Percentiles rank a stretch among this genome's conserved stretches.
Evolutionary conservation across 2,329 filamentous ascomycete species (phyloP).

Genomic region (Colletotrichum musicola): DNA sequence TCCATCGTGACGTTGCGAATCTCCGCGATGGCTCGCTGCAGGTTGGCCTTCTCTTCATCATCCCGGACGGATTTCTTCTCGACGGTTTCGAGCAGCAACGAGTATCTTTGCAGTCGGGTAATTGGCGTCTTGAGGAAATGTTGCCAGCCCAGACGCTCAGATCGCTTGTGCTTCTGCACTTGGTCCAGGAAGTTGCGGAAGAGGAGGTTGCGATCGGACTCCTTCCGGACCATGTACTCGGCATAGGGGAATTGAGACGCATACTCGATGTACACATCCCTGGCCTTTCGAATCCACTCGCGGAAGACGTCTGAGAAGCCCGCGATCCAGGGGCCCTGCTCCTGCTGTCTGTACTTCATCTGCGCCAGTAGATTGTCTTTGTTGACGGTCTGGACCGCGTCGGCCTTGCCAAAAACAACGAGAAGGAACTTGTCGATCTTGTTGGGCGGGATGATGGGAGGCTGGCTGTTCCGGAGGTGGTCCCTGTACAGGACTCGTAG

Average conservation of each 20-base stretch:
- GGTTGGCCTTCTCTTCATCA: constrained; percentile 88
- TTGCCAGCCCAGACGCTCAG: constrained; percentile 89
- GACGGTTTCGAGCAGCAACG: constrained; percentile 84
- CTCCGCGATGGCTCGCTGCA: constrained; percentile 88
- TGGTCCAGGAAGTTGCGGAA: constrained; percentile 90
- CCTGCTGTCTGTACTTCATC: constrained; percentile 95
- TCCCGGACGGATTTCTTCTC: constrained; percentile 86
- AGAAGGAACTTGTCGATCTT: constrained; percentile 83
- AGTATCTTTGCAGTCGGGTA: constrained; percentile 90
- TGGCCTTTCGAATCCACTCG: constrained; percentile 98
- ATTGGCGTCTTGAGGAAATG: constrained; percentile 95
- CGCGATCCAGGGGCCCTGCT: constrained; percentile 93
- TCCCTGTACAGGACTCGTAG: constrained; percentile 89
- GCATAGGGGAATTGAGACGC: constrained; percentile 89
- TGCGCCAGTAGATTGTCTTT: constrained; percentile 93
- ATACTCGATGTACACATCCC: constrained; percentile 90
- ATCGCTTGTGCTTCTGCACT: constrained; percentile 81
- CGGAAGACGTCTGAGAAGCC: constrained; percentile 98
- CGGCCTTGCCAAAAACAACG: constrained; percentile 91
- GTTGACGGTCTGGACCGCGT: constrained; percentile 89
- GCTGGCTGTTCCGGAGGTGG: constrained; percentile 77
- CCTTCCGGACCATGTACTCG: constrained; percentile 84
- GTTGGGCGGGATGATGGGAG: constrained; percentile 83
- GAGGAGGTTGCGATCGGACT: constrained; percentile 84
- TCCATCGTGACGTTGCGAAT: constrained; percentile 90